Conservation (phyloP, 768 basidiomycete genomes). For the Mycena olivaceomarginata region DNA sequence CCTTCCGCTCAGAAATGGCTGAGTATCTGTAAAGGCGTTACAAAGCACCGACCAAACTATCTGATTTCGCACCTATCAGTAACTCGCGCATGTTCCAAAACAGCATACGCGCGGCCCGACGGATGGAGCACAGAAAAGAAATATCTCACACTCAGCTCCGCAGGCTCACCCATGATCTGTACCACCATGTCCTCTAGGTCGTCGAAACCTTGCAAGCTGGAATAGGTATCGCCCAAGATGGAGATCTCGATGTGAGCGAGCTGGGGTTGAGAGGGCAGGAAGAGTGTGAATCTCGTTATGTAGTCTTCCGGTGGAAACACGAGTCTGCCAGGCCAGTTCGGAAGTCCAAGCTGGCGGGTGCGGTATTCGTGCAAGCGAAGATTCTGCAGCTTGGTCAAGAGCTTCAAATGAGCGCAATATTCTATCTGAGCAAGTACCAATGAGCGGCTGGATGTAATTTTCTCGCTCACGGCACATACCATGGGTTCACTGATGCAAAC, state of each 20-base stretch:
- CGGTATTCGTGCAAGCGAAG: neutral
- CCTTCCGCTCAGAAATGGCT: no score
- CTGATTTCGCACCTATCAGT: conserved; percentile 3
- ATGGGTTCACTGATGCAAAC: neutral
- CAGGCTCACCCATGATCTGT: no score
- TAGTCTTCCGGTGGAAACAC: neutral
- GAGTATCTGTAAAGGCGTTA: neutral
- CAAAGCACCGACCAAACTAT: neutral
- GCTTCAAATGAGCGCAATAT: neutral
- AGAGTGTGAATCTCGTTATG: neutral
- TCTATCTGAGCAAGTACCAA: neutral
- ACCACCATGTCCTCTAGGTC: neutral
- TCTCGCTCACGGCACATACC: no score
- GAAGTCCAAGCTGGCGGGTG: neutral
- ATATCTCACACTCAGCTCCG: neutral
- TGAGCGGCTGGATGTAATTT: no score
- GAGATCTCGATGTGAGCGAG: neutral
- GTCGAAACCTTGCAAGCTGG: neutral
- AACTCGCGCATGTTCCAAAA: conserved; percentile 1
- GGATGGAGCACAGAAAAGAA: neutral
- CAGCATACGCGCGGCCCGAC: neutral
- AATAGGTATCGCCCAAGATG: neutral
- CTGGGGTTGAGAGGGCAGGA: neutral
- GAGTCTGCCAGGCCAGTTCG: neutral
- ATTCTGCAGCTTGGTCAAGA: neutral